Base-by-base conservation (phyloP, 768 basidiomycete species). In the Termitomyces sp. region DNA sequence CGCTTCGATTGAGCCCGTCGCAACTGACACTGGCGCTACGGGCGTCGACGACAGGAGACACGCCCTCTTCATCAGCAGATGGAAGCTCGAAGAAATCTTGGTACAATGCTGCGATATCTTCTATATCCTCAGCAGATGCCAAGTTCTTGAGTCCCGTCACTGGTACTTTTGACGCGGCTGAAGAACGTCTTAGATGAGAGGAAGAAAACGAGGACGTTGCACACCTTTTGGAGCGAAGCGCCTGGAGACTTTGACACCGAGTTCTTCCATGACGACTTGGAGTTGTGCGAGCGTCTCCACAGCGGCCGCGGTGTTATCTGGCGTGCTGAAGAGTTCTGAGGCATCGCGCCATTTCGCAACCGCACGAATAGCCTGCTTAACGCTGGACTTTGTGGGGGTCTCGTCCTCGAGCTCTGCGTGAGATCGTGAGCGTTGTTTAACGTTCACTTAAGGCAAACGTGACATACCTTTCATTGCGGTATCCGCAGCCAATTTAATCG, bases 401-500 rank as follows among this genome's bases (percentile, higher is more conserved):
- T 38, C 36, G 1, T 5, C 43, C 24, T 56, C 50, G 3, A 58
- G 45, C 4, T 55, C 59, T 44, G 11, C 41, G 35, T 43, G 16
- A 30, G 18, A 10, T 18, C 3, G 38, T 28, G n/a, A 22, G n/a
- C n/a, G n/a, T 26, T 26, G 26, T 26, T 26, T 26, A 26, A 26
- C 26, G 26, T 26, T 26, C 26, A 26, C 26, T 26, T 26, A 26
- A n/a, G 26, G 4, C 26, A 26, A 26, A 26, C 2, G 26, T 16
- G 26, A 40, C 52, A 51, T 50, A 65, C 59, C 55, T 9, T 57
- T 18, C 52, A 62, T 62, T 3, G 61, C 59, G 5, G 35, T 50
- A 2, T 51, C 6, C 0, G 60, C 60, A 3, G 16, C 28, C 1
- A 35, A 22, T 46, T 57, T 35, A 5, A 59, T 30, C 36, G 33